Evolutionary conservation across 768 basidiomycete species (phyloP), one percentile per base, ranked within the genome.

Genomic region (Pleurotus cornucopiae): DNA sequence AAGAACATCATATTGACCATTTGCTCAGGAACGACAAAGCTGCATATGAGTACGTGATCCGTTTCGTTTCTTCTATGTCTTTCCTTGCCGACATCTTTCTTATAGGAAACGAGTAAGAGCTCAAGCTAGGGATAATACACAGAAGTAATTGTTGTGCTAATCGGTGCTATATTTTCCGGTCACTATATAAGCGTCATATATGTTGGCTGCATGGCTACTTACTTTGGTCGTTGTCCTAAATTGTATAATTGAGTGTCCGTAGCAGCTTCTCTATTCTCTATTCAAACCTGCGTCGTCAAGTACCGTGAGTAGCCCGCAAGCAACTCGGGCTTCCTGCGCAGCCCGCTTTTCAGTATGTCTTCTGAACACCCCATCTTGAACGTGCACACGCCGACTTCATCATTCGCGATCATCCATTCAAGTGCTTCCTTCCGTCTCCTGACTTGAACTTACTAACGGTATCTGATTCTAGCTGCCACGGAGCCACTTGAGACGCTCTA

Each of bases 61-160:
- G 5, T 9, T 12, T 34, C 7, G 20, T 20, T 44, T 51, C 48
- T 13, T 21, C 23, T 12, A 26, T 4, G 30, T 11, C 30, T 48
- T 47, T 12, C 7, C 37, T 52, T 21, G 30, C 58, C 38, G 13
- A 30, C 25, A 13, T 12, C 34, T 21, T 52, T 59, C 45, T n/a
- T 58, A 12, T 62, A 94, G 91, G 73, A 84, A 86, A 66, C 82
- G 85, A 67, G 83, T 98, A 59, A 84, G 83, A 65, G 79, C 82
- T 57, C 95, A 98, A 69, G 95, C 96, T 4, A 80, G 89, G 62
- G 94, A 97, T 58, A 91, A 95, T 71, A 74, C 88, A 61, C 93
- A 93, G 1, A 93, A 94, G 78, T 97, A 81, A 21, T 56, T 56
- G 54, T 57, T 55, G 38, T 40, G 43, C 30, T 7, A 34, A 34